phyloP scores from a whole-genome alignment of 148 eudicot species.

The Pouteria glomerata region DNA sequence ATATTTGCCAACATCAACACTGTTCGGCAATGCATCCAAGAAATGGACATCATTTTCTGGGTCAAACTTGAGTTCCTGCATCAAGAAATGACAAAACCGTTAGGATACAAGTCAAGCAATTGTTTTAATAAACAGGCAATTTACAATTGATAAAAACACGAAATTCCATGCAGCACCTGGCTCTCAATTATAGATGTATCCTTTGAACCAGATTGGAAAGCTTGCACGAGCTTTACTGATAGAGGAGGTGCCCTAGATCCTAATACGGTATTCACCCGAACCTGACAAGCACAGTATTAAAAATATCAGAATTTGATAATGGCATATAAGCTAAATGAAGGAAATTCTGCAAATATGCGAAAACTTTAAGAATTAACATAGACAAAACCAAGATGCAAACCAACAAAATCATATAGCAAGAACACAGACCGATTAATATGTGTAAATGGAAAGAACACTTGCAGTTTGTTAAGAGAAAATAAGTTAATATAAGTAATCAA shows the following conservation, averaged over 20 bases:
- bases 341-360: neutral
- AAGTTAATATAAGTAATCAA: too few relatives aligned
- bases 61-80: conserved; percentile 79
- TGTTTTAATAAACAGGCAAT: neutral
- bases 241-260: conserved; percentile 78
- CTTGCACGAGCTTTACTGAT: conserved; percentile 70
- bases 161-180: conserved; percentile 43
- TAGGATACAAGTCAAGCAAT: neutral
- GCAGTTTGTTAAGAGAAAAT: too few relatives aligned
- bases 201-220: conserved; percentile 56
- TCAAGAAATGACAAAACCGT: conserved; percentile 10
- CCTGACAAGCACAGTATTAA: conserved; percentile 36
- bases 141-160: neutral
- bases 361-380: neutral
- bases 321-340: neutral
- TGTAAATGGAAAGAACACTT: neutral
- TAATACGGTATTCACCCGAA: conserved; percentile 69
- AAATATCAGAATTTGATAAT: neutral
- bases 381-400: neutral
- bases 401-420: neutral
- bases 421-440: neutral
- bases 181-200: conserved; percentile 60
- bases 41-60: conserved; percentile 48
- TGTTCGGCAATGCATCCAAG: conserved; percentile 62
- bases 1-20: conserved; percentile 69